Percentiles rank a stretch among this genome's conserved stretches.
Conservation (phyloP, 306 rosid species). For the Aeschynomene evenia region DNA sequence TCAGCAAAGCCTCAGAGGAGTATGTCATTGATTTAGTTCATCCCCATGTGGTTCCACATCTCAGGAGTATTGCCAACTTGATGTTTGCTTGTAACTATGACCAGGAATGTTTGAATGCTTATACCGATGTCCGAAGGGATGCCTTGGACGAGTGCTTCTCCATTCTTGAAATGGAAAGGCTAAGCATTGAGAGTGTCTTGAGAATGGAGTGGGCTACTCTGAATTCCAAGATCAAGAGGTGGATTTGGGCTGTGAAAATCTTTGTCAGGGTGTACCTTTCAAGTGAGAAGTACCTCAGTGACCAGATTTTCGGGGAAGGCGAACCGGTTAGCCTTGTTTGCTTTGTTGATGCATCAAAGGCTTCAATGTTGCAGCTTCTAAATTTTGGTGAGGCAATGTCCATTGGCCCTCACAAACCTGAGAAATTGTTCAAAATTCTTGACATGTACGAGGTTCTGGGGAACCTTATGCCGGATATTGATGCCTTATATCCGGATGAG, state of each 20-base stretch:
- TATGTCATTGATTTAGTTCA: slow-evolving; percentile 59
- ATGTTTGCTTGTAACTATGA: slow-evolving; percentile 69
- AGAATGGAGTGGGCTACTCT: slow-evolving; percentile 68
- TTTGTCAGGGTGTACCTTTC: slow-evolving; percentile 81
- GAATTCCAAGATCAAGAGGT: slow-evolving; percentile 75
- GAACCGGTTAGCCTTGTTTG: slow-evolving; percentile 49
- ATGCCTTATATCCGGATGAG: slow-evolving; percentile 56
- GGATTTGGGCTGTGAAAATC: slow-evolving; percentile 81
- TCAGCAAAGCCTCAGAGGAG: slow-evolving; percentile 62
- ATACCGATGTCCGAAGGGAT: slow-evolving; percentile 58
- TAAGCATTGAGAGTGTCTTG: slow-evolving; percentile 81
- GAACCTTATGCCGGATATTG: slow-evolving; percentile 65
- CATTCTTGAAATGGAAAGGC: slow-evolving; percentile 77
- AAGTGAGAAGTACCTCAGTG: slow-evolving; percentile 75
- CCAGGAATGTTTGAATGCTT: slow-evolving; percentile 72
- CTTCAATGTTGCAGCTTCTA: slow-evolving; percentile 80
- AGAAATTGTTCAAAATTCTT: slow-evolving; percentile 71
- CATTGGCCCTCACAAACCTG: slow-evolving; percentile 85
- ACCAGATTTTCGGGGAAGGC: slow-evolving; percentile 69
- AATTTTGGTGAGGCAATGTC: slow-evolving; percentile 89
- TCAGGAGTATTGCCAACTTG: slow-evolving; percentile 58
- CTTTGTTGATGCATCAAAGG: slow-evolving; percentile 79
- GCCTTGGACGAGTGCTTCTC: slow-evolving; percentile 74
- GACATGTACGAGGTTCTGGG: slow-evolving; percentile 89
- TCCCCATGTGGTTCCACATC: slow-evolving; percentile 60